Percentiles rank a stretch among this genome's conserved stretches.
These are phyloP conservation scores for Diaporthe australafricana DNA, from an alignment of 2,329 filamentous ascomycete species.

Conservation along the genomic window DNA sequence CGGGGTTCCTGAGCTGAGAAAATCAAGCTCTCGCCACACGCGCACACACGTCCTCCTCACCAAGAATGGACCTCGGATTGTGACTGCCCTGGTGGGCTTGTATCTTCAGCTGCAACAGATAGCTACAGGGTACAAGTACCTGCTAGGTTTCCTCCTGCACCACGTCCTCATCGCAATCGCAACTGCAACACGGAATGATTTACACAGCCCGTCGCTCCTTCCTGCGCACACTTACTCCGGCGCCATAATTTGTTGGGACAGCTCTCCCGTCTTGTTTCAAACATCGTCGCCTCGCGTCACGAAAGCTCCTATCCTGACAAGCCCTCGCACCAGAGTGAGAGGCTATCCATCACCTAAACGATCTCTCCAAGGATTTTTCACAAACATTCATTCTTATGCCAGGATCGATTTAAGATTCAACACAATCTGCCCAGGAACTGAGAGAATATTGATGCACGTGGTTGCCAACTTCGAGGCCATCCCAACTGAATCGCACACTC, in stretches of 20 bases:
- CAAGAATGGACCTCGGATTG: constrained; percentile 1
- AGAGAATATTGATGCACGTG: background rate
- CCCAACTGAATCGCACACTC: background rate
- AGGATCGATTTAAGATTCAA: background rate
- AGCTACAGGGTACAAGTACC: constrained; percentile 17
- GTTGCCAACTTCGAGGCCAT: background rate
- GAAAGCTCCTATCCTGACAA: background rate
- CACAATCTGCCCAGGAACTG: background rate
- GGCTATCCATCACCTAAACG: background rate
- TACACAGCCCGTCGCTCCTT: background rate
- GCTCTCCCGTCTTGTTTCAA: constrained; percentile 12
- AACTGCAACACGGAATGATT: constrained; percentile 1
- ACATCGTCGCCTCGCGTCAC: constrained; percentile 12
- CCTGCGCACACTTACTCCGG: background rate
- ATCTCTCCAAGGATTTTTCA: background rate
- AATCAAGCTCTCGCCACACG: constrained; percentile 27
- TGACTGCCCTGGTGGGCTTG: background rate
- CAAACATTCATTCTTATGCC: background rate
- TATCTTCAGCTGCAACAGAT: constrained; percentile 11
- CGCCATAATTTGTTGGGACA: constrained; percentile 28
- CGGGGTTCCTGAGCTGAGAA: background rate
- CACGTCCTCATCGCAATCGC: constrained; percentile 8
- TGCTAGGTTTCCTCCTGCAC: constrained; percentile 13
- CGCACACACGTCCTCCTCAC: background rate
- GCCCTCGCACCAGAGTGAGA: background rate